phyloP scores from a whole-genome alignment of 495 filamentous ascomycete genomes.

The Rhizodiscina lignyota region DNA sequence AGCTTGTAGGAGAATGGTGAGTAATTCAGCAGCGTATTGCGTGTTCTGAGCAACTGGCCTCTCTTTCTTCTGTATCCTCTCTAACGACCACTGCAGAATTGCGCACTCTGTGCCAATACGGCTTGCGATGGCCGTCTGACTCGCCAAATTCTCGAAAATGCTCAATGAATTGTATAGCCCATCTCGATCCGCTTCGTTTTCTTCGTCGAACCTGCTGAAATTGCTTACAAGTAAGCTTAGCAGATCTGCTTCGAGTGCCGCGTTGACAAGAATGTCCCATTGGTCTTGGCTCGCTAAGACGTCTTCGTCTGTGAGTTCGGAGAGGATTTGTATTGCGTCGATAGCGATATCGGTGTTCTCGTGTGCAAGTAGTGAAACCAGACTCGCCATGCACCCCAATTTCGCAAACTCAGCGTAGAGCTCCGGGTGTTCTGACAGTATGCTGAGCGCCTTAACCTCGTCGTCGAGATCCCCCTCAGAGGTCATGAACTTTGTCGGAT shows the following conservation, averaged over 20 bases:
- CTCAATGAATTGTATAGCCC: constrained; percentile 78
- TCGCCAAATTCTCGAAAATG: constrained; percentile 75
- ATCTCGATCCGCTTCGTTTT: constrained; percentile 54
- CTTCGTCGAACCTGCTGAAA: constrained; percentile 66
- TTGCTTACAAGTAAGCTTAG: constrained; percentile 73
- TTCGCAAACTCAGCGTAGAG: constrained; percentile 73
- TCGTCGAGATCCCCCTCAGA: constrained; percentile 88
- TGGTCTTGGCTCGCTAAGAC: constrained; percentile 69
- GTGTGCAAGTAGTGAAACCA: constrained; percentile 73
- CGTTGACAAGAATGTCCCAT: constrained; percentile 67
- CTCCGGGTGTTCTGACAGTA: constrained; percentile 73
- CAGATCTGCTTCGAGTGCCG: constrained; percentile 67
- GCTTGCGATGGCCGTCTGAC: constrained; percentile 46
- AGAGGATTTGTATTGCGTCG: constrained; percentile 75
- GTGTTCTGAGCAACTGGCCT: constrained; percentile 65
- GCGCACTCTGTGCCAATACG: constrained; percentile 44
- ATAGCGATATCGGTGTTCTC: constrained; percentile 98
- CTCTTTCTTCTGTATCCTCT: constrained; percentile 49
- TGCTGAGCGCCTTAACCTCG: constrained; percentile 74
- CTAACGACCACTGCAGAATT: constrained; percentile 60
- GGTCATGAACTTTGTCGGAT: constrained; percentile 71
- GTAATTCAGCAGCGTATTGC: constrained; percentile 82
- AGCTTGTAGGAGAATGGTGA: constrained; percentile 72
- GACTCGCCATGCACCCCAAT: constrained; percentile 54
- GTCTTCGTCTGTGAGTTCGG: constrained; percentile 89